A percentile compares a stretch with the other conserved stretches of the same genome.
Conservation (phyloP, 1,284 basidiomycete genomes). For the Cryptococcus sp. region DNA sequence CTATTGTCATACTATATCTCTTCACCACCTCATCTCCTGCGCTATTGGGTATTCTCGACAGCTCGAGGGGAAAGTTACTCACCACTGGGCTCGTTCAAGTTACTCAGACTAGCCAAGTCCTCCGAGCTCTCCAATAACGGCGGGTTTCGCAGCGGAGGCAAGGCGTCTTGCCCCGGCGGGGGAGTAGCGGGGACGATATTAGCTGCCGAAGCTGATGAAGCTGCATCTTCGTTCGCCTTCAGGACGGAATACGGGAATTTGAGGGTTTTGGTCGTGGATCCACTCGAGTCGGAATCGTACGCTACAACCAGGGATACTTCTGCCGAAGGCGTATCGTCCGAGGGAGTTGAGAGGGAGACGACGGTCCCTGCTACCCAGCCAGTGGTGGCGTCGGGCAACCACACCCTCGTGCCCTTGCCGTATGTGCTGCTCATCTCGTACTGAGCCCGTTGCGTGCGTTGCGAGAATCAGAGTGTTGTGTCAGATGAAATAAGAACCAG, state of each 20-base stretch:
- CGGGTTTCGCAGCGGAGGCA: constrained; percentile 95
- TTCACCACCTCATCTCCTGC: neutral
- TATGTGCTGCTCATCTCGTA: constrained; percentile 26
- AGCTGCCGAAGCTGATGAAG: constrained; percentile 14
- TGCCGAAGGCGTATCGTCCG: constrained; percentile 25
- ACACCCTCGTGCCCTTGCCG: constrained; percentile 52
- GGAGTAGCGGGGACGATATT: constrained; percentile 26
- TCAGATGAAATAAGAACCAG: neutral
- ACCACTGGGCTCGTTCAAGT: constrained; percentile 98
- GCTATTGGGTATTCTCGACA: neutral
- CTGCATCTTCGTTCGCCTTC: constrained; percentile 26
- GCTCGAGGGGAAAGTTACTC: constrained; percentile 32
- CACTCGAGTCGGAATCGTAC: constrained; percentile 29
- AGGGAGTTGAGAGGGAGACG: constrained; percentile 35
- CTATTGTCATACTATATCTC: neutral
- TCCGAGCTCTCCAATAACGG: constrained; percentile 95
- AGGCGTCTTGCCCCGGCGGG: constrained; percentile 43
- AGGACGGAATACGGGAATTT: constrained; percentile 44
- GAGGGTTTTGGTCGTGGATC: constrained; percentile 32
- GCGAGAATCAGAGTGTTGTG: too few relatives aligned
- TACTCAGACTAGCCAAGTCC: constrained; percentile 95
- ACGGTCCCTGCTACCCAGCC: constrained; percentile 54
- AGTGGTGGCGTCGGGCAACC: constrained; percentile 48
- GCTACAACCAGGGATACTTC: constrained; percentile 40
- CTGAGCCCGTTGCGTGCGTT: too few relatives aligned